These are phyloP conservation scores for Colletotrichum musicola DNA, from an alignment of 2,329 filamentous ascomycete species.

Conservation along the genomic window DNA sequence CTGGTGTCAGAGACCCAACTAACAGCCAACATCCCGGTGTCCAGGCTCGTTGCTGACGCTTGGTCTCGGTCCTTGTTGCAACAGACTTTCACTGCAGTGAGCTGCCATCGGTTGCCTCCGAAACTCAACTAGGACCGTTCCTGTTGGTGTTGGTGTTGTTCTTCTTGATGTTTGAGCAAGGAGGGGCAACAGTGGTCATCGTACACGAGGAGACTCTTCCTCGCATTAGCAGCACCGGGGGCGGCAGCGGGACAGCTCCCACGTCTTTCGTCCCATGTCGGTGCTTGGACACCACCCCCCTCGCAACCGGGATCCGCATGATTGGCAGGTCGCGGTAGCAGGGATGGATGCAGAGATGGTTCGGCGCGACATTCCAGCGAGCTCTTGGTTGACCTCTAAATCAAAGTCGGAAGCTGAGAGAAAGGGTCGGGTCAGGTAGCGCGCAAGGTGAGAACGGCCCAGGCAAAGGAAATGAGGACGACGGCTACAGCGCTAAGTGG, in stretches of 20 bases:
- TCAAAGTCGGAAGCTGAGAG: background rate
- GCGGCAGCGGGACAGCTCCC: constrained; percentile 10
- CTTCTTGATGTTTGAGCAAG: background rate
- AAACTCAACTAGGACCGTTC: background rate
- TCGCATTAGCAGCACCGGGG: background rate
- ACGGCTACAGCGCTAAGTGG: constrained; percentile 8
- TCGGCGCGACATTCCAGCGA: constrained; percentile 19
- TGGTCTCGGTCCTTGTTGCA: too few relatives aligned
- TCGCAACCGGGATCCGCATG: constrained; percentile 27
- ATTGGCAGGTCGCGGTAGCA: constrained; percentile 24
- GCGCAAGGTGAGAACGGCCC: background rate
- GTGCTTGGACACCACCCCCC: constrained; percentile 30
- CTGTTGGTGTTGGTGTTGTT: background rate
- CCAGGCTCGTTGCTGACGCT: too few relatives aligned
- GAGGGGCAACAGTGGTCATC: background rate
- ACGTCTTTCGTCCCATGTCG: constrained; percentile 34
- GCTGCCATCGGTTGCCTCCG: background rate
- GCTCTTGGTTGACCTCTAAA: background rate
- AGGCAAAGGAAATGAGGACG: constrained; percentile 4
- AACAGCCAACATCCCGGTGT: too few relatives aligned
- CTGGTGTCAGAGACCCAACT: too few relatives aligned
- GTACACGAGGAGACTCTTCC: background rate
- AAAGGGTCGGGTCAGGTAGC: background rate
- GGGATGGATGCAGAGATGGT: constrained; percentile 27
- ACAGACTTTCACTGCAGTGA: background rate